Base-by-base conservation (phyloP, 2,329 filamentous ascomycete genomes). In the Aspergillus fijiensis region DNA sequence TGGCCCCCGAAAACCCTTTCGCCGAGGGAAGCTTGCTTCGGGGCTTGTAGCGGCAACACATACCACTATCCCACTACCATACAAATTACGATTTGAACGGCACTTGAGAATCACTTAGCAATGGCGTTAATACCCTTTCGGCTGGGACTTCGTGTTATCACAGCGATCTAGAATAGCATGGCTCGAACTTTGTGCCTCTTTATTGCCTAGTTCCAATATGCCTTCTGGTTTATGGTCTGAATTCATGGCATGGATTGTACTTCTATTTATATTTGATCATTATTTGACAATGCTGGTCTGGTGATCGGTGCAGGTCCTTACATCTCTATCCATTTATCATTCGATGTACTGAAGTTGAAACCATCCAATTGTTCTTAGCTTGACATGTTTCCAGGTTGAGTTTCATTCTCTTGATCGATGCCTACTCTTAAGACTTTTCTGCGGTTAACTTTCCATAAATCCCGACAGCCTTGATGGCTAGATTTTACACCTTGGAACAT, bases 11-110 rank as follows among this genome's bases (percentile, higher is more conserved):
- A 12, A 80, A 74, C 31, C 74, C 76, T 5, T 81, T 81, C 63
- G 74, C 71, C 3, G 76, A 80, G 61, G 80, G 80, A 3, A 81
- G 79, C 67, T 60, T 81, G 50, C 66, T 81, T 14, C 70, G 74
- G n/a, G 69, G 72, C 47, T 55, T 72, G 21, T 72, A 57, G 58
- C 25, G 16, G 39, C 49, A 19, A 33, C 16, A n/a, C 16, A n/a
- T 19, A 4, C 16, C 21, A 10, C n/a, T 11, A 35, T 50, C 48
- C 21, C 48, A 50, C 27, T 14, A 29, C 21, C 19, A 50, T 16
- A 5, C 23, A 7, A n/a, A 16, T n/a, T 10, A 45, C 39, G 39
- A 45, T 45, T 45, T 16, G 1, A 9, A 45, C 39, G 39, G 39
- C 39, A 45, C 16, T 45, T 45, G 39, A n/a, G n/a, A 45, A n/a